Evolutionary conservation across 2,329 filamentous ascomycete genomes (phyloP).

Genomic region (Epichloe glyceriae): DNA sequence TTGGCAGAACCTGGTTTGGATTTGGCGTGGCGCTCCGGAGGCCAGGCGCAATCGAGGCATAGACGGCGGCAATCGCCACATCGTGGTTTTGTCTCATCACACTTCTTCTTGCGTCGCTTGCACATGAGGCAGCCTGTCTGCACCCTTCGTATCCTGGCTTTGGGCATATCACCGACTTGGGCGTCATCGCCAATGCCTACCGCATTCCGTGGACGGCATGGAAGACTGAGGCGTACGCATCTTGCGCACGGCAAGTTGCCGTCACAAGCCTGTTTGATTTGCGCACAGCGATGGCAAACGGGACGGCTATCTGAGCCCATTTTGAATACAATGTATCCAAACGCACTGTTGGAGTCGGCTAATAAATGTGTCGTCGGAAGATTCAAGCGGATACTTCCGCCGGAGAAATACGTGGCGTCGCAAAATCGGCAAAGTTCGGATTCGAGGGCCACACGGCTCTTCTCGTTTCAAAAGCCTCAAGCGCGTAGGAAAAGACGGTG

Average conservation of each 20-base stretch:
- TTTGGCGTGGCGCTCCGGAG: slow-evolving; percentile 12
- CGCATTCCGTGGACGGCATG: slow-evolving; percentile 17
- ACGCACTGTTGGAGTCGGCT: not conserved
- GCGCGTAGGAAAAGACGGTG: not conserved
- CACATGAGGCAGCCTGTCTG: slow-evolving; percentile 31
- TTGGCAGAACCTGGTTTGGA: slow-evolving; percentile 6
- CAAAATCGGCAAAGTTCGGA: not conserved
- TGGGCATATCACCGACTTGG: slow-evolving; percentile 13
- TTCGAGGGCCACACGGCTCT: not conserved
- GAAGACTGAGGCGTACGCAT: slow-evolving; percentile 20
- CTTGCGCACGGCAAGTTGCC: slow-evolving; percentile 20
- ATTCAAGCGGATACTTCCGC: not conserved
- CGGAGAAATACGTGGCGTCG: not conserved
- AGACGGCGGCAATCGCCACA: slow-evolving; percentile 26
- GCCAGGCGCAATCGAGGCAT: slow-evolving; percentile 22
- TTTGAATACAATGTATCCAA: not conserved
- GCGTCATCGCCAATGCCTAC: slow-evolving; percentile 5
- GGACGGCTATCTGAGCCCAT: slow-evolving; percentile 18
- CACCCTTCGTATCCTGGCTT: slow-evolving; percentile 20
- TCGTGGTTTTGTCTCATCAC: slow-evolving; percentile 30
- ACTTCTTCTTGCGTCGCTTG: slow-evolving; percentile 34
- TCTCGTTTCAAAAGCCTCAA: not conserved
- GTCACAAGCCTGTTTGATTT: slow-evolving; percentile 24
- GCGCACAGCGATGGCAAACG: slow-evolving; percentile 22
- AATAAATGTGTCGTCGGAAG: not conserved